Evolutionary conservation across 2,329 filamentous ascomycete genomes (phyloP).

Genomic region (Diaporthe nobilis): DNA sequence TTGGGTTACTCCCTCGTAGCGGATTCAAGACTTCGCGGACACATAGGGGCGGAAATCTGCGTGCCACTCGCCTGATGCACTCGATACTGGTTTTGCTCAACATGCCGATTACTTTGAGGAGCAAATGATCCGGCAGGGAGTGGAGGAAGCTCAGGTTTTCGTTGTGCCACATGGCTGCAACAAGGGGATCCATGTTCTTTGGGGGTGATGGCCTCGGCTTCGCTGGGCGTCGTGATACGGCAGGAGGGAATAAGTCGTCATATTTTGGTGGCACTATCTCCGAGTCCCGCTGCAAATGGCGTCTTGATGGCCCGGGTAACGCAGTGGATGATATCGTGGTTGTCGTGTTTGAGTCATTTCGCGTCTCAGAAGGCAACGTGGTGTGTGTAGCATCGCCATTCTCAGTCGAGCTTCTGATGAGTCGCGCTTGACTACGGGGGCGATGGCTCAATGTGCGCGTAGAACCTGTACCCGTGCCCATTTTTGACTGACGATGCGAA

Average conservation of each 20-base stretch:
- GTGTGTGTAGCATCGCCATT: not conserved
- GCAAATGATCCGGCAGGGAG: not conserved
- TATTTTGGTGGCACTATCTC: not conserved
- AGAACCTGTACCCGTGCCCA: not conserved
- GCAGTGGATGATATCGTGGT: not conserved
- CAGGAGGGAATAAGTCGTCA: not conserved
- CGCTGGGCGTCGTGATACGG: not conserved
- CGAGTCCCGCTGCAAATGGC: not conserved
- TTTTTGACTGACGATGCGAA: not conserved
- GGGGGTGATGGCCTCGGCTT: not conserved
- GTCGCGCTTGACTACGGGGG: not conserved
- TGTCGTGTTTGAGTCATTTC: not conserved
- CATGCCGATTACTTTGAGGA: not conserved
- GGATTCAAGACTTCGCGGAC: not conserved
- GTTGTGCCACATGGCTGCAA: conserved; percentile 6
- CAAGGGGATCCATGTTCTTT: not conserved
- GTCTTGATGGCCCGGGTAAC: too few relatives aligned
- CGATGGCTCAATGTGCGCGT: not conserved
- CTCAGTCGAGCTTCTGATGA: too few relatives aligned
- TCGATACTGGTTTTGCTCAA: conserved; percentile 1
- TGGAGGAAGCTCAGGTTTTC: not conserved
- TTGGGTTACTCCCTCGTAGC: not conserved
- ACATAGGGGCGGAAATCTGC: conserved; percentile 9
- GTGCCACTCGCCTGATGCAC: conserved; percentile 18
- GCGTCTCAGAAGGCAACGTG: not conserved